phyloP scores from a whole-genome alignment of 768 basidiomycete species.

The Suillus paluster region DNA sequence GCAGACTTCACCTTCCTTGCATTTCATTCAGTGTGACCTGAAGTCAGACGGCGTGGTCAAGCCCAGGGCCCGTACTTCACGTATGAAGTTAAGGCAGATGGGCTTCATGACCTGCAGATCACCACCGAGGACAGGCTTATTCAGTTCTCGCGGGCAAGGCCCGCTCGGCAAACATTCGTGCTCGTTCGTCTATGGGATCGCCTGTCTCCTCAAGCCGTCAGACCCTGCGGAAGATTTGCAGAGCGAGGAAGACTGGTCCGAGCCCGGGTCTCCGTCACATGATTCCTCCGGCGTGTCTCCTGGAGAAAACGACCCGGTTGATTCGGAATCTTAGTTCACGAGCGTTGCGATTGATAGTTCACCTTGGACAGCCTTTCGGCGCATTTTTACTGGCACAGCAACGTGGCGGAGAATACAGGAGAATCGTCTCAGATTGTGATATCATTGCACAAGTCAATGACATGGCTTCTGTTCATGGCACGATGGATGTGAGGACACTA shows the following conservation, averaged over 20 bases:
- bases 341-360: too few relatives aligned
- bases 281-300: too few relatives aligned
- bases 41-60: not conserved
- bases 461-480: not conserved
- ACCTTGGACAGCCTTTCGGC: not conserved
- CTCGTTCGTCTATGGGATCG: not conserved
- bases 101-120: not conserved
- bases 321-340: too few relatives aligned
- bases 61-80: not conserved
- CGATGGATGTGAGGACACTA: not conserved
- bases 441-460: not conserved
- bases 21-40: not conserved
- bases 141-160: not conserved
- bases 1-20: not conserved
- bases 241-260: too few relatives aligned
- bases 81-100: not conserved
- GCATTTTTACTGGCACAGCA: not conserved
- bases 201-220: not conserved
- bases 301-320: too few relatives aligned
- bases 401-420: not conserved
- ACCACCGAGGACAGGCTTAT: not conserved
- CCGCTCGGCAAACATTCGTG: not conserved
- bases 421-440: not conserved
- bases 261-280: too few relatives aligned
- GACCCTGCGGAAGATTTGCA: not conserved